Evolutionary conservation across 1,284 basidiomycete genomes (phyloP), one percentile per base, ranked within the genome.

Genomic region (Flammula alnicola): DNA sequence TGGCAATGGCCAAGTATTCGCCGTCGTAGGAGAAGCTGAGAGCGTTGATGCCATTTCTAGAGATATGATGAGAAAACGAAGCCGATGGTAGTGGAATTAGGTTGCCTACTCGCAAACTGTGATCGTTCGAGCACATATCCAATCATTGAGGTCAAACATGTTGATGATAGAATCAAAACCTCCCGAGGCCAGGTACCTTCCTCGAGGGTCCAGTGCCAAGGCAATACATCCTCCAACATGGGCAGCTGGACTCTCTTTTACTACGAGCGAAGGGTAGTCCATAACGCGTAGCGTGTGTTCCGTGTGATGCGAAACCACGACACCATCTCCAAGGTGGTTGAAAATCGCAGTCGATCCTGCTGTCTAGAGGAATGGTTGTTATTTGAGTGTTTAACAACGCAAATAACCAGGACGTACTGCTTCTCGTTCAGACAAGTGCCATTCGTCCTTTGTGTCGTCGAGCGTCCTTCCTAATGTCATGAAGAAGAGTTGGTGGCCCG

Each of bases 21-120:
- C 88, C 88, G 56, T 91, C 88, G 54, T 84, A 76, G 4, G 87
- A 91, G 72, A 90, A 91, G 61, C 85, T 88, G n/a, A 91, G 65
- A n/a, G 79, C 75, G 49, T 79, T 88, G 57, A 91, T 84, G 20
- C 80, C 75, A 58, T 88, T 74, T 49, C 89, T 91, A 54, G n/a
- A 30, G 30, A 49, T 42, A 5, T 56, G 25, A 23, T n/a, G n/a
- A n/a, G 38, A 35, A 33, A 26, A 29, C 33, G 29, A 31, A 49
- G 31, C 7, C 39, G 23, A 16, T 19, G 14, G 23, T 41, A 0
- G 17, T 12, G 23, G 44, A 41, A 37, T 11, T 26, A 31, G 42
- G 5, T 27, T 12, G 80, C 86, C 55, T 63, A 91, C 89, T 90
- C 88, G 83, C 86, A 88, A 26, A 79, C 75, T 16, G 84, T 81